phyloP scores from a whole-genome alignment of 2,329 filamentous ascomycete species.

The Botrytis fabae region DNA sequence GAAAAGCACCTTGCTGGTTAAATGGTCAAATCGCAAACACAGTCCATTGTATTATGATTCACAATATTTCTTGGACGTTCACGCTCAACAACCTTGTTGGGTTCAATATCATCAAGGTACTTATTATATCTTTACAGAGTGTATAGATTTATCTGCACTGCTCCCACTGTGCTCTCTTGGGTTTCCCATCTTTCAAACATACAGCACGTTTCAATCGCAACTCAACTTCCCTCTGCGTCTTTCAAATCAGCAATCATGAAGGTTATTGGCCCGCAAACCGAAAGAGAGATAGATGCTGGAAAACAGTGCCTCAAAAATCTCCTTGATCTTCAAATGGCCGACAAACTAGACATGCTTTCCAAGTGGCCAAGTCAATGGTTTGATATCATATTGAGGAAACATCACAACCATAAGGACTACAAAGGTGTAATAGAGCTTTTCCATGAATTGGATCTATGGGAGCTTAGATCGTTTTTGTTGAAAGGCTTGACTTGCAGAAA shows the following conservation, averaged over 20 bases:
- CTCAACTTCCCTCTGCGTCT: background rate
- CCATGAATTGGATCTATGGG: background rate
- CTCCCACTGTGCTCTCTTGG: background rate
- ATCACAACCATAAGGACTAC: conserved; percentile 5
- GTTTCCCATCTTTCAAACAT: background rate
- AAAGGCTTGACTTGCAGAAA: conserved; percentile 12
- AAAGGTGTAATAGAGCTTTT: conserved; percentile 5
- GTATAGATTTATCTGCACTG: background rate
- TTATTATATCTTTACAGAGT: conserved; percentile 6
- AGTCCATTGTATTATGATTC: background rate
- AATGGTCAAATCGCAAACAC: background rate
- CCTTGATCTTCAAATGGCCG: background rate
- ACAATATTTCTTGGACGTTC: background rate
- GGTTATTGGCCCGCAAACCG: background rate
- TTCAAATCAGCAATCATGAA: conserved; percentile 8
- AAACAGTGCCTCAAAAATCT: background rate
- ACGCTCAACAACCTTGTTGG: conserved; percentile 17
- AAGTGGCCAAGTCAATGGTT: conserved; percentile 13
- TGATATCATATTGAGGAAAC: background rate
- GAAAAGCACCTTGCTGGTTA: conserved; percentile 15
- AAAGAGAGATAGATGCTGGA: background rate
- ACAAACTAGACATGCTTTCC: conserved; percentile 12
- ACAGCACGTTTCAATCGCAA: background rate
- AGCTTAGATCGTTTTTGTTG: background rate
- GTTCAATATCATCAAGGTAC: conserved; percentile 11